These are phyloP conservation scores for Epipyxis sp. DNA, from an alignment of 108 stramenopile species.

Conservation along the genomic window DNA sequence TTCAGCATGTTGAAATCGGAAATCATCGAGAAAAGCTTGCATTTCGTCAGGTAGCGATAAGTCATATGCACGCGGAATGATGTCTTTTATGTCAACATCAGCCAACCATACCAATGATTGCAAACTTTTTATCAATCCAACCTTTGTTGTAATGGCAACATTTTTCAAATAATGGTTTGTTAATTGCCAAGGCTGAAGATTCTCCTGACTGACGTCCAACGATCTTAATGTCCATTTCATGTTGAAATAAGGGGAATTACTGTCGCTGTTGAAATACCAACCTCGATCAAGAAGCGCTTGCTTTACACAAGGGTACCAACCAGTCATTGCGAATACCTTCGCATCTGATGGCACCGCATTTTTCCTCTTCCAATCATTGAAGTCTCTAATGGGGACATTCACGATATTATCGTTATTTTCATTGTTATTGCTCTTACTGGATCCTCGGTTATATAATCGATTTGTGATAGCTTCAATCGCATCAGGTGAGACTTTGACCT, in stretches of 20 bases:
- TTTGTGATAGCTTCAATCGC: too few species aligned
- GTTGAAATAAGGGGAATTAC: conserved; percentile 57
- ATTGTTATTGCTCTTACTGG: not conserved
- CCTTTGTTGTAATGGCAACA: conserved; percentile 58
- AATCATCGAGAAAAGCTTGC: conserved; percentile 56
- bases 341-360: conserved; percentile 39
- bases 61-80: conserved; percentile 61
- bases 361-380: conserved; percentile 54
- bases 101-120: conserved; percentile 52
- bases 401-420: not conserved
- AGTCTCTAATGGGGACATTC: conserved; percentile 34
- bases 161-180: conserved; percentile 61
- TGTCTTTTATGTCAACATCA: conserved; percentile 27
- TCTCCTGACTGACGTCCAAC: conserved; percentile 38
- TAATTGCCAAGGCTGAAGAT: conserved; percentile 52
- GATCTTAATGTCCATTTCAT: conserved; percentile 59
- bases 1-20: conserved; percentile 43
- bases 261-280: conserved; percentile 58
- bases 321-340: conserved; percentile 57
- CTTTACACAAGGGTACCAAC: conserved; percentile 65
- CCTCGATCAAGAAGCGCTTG: conserved; percentile 55
- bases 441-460: not conserved
- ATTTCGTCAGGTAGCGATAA: conserved; percentile 38
- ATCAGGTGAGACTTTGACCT: too few species aligned
- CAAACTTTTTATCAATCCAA: conserved; percentile 50